Evolutionary conservation across 2,329 filamentous ascomycete species (phyloP), one percentile per base, ranked within the genome.

Genomic region (Coccinonectria pachysandricola): DNA sequence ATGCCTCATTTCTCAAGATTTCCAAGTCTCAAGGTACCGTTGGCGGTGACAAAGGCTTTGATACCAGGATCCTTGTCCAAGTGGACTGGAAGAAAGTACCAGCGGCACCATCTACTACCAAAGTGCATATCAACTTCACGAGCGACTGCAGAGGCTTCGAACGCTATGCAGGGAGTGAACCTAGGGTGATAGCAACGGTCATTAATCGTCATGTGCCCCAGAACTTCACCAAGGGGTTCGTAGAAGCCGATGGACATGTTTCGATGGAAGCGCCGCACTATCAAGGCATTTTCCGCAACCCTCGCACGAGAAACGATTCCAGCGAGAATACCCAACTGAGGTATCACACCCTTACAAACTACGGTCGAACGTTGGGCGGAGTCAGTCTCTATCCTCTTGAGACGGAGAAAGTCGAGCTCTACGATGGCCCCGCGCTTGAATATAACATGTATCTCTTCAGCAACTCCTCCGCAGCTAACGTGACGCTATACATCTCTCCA

Each of bases 401-500:
- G 12, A 58, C 65, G 0, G 56, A 62, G 20, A 67, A 68, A 10
- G 60, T 72, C 17, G 52, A 58, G 3, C 45, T 65, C 1, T 55
- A 56, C 3, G 57, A 59, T 8, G 66, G 59, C 0, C 72, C 74
- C 1, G 63, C 62, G 4, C 59, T 79, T 7, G 65, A 72, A 36
- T 81, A 78, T 45, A 59, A 68, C 27, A 42, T 79, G 31, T 79
- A 74, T 49, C 58, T 74, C 8, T 79, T 75, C 54, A 69, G 64
- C 21, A 60, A 62, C 30, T 47, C 60, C 5, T 55, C 54, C 10
- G 57, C 56, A 5, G 50, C 48, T 22, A 61, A 60, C 37, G 49
- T 62, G 2, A 63, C 48, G 0, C 54, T 73, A 3, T 64, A 62
- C 45, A 55, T 75, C 32, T 69, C 65, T 7, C 66, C 68, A 0